Conservation (phyloP, 192 early-diverging fungal genomes). For the Coemansia sp. region DNA sequence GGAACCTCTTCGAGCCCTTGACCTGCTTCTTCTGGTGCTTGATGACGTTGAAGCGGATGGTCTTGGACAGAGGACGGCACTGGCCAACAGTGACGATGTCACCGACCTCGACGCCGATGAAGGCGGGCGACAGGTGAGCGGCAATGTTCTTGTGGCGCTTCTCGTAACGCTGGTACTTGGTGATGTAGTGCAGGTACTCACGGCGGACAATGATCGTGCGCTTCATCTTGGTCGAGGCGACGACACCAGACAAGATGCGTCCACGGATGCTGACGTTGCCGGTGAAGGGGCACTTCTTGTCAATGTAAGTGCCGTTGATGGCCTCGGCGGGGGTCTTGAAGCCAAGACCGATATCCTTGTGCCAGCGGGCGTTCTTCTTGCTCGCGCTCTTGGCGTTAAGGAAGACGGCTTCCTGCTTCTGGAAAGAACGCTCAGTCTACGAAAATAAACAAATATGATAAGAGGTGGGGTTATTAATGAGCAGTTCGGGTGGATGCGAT, state of each 20-base stretch:
- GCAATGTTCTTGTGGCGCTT: slow-evolving; percentile 99
- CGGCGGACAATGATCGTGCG: slow-evolving; percentile 97
- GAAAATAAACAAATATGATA: background rate
- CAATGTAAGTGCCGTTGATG: slow-evolving; percentile 96
- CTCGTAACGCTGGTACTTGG: slow-evolving; percentile 99
- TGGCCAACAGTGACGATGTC: slow-evolving; percentile 98
- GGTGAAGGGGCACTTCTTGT: slow-evolving; percentile 99
- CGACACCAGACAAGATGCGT: slow-evolving; percentile 92
- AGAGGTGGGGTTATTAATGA: background rate
- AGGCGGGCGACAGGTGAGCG: slow-evolving; percentile 92
- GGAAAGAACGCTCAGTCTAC: slow-evolving; percentile 96
- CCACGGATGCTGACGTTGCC: slow-evolving; percentile 96
- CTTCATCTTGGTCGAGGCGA: slow-evolving; percentile 98
- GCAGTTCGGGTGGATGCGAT: background rate
- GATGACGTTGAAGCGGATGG: slow-evolving; percentile 99
- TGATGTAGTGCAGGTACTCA: slow-evolving; percentile 99
- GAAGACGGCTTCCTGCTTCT: slow-evolving; percentile 95
- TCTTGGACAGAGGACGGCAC: slow-evolving; percentile 99
- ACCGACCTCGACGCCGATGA: slow-evolving; percentile 86
- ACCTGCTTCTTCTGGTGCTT: slow-evolving; percentile 84
- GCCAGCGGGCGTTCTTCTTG: slow-evolving; percentile 85
- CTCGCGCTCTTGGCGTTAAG: slow-evolving; percentile 77
- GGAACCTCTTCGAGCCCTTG: slow-evolving; percentile 87
- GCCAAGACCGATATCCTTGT: slow-evolving; percentile 98
- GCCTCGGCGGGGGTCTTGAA: slow-evolving; percentile 99